phyloP scores from a whole-genome alignment of 1,139 yeast species.

The Casaregolazyma suthepensis region DNA sequence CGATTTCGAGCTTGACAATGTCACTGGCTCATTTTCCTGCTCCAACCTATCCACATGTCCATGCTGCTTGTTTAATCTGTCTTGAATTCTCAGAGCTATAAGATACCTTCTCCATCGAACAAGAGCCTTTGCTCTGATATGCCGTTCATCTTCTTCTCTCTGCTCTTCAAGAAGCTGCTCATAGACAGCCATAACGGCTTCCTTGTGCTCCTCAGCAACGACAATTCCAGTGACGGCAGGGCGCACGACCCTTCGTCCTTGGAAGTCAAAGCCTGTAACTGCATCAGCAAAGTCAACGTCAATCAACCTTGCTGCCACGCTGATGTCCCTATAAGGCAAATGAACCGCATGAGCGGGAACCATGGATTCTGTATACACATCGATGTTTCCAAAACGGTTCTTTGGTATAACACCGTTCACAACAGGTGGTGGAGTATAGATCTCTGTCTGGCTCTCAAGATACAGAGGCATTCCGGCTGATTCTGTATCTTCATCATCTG shows the following conservation, averaged over 20 bases:
- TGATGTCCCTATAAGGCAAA: constrained; percentile 48
- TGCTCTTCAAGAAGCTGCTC: constrained; percentile 53
- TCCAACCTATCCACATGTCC: constrained; percentile 43
- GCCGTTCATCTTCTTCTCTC: constrained; percentile 41
- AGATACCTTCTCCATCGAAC: constrained; percentile 69
- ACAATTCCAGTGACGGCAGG: constrained; percentile 77
- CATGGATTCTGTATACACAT: constrained; percentile 64
- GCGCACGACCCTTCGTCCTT: constrained; percentile 40
- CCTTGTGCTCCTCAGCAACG: constrained; percentile 55
- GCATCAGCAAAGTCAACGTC: constrained; percentile 83
- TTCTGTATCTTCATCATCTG: constrained; percentile 36
- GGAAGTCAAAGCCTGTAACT: constrained; percentile 78
- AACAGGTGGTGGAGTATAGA: constrained; percentile 47
- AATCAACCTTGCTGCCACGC: constrained; percentile 62
- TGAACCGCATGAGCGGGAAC: constrained; percentile 76
- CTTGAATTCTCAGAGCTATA: constrained; percentile 62
- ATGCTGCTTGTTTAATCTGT: constrained; percentile 59
- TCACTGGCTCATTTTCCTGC: background rate
- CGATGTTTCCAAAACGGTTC: constrained; percentile 71
- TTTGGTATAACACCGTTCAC: constrained; percentile 55
- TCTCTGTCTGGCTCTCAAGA: constrained; percentile 63
- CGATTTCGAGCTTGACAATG: background rate
- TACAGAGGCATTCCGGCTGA: constrained; percentile 48
- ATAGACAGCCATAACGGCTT: constrained; percentile 57
- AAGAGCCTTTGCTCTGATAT: constrained; percentile 49